Base-by-base conservation (phyloP, 257 asterid species). In the Solanum pinnatisectum region DNA sequence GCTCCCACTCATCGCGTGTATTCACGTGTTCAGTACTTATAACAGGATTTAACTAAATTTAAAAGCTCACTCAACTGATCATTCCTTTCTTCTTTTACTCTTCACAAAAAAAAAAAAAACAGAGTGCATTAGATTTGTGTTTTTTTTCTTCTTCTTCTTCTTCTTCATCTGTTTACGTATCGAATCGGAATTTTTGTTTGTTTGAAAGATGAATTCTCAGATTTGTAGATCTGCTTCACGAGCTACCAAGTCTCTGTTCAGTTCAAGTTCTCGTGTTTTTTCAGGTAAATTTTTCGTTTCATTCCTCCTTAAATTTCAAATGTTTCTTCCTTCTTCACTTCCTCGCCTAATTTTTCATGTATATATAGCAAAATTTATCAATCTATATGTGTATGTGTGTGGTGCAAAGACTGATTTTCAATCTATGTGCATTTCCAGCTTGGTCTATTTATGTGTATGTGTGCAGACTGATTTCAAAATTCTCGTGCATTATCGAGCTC, bases 151-250 rank as follows among this genome's bases (percentile, higher is more conserved):
- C n/a, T n/a, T n/a, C 1, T 23, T n/a, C 44, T 70, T 4, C 8
- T 18, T 40, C 32, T 11, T 67, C 73, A 11, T 67, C 33, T 6
- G 39, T 15, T 36, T 70, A n/a, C 70, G n/a, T n/a, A 23, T 37
- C 37, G 27, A 74, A 37, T 46, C 16, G 1, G 67, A 32, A 33
- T 25, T 16, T 52, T 44, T 22, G 32, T 36, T 72, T 27, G 42
- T 35, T 46, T 27, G 15, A 30, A 90, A 90, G 87, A 97, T 96
- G 99, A 95, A 94, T 94, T 93, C 98, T 88, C 99, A 93, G 89
- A 91, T 95, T 87, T 85, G 87, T 93, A 95, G 98, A 97, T 96
- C 98, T 70, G 92, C 88, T 39, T 89, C 94, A 23, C 87, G 90
- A 74, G 89, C 89, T 42, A 96, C 98, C 15, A 93, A 95, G 90